Evolutionary conservation across 192 early-diverging fungal genomes (phyloP), one percentile per base, ranked within the genome.

Genomic region (Coemansia umbellata): DNA sequence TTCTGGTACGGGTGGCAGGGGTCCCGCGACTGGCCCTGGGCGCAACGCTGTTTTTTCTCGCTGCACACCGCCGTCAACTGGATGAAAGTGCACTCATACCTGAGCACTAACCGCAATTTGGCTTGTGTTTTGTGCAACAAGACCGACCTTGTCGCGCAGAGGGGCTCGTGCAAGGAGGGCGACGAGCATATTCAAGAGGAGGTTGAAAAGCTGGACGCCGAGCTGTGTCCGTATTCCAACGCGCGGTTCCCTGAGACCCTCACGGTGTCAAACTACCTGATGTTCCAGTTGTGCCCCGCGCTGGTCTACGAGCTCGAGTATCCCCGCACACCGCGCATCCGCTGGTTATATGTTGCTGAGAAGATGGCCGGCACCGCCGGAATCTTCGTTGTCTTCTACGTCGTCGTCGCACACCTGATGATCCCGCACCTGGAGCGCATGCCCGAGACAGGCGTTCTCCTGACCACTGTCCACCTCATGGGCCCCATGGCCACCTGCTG

Each of bases 11-110:
- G 49, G 8, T 89, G 86, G 85, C 66, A 77, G 40, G 74, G 59
- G 24, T 44, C 70, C 48, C 79, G 81, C 50, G 80, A 89, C 31
- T 94, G 91, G 92, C 84, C 83, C 13, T 94, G 92, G 91, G 85
- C 91, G 8, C 92, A 98, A 69, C 83, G 84, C 6, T 88, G 90
- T 39, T 91, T 87, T 36, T 91, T 95, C 66, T 80, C 82, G 0
- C 72, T 95, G 26, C 95, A 98, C 64, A 81, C 86, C 2, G 89
- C 91, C 33, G 84, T 90, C 13, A 95, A 93, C 85, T 80, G 95
- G 66, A 93, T 98, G 92, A 98, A 98, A 60, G 82, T 92, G 60
- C 91, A 94, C 63, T 94, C 93, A n/a, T 98, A 98, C 58, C 82
- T 87, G 21, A 76, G 84, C 32, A 84, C 83, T 50, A 95, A 93